Evolutionary conservation across 495 filamentous ascomycete species (phyloP).

Genomic region (Astrothelium macrocarpum): DNA sequence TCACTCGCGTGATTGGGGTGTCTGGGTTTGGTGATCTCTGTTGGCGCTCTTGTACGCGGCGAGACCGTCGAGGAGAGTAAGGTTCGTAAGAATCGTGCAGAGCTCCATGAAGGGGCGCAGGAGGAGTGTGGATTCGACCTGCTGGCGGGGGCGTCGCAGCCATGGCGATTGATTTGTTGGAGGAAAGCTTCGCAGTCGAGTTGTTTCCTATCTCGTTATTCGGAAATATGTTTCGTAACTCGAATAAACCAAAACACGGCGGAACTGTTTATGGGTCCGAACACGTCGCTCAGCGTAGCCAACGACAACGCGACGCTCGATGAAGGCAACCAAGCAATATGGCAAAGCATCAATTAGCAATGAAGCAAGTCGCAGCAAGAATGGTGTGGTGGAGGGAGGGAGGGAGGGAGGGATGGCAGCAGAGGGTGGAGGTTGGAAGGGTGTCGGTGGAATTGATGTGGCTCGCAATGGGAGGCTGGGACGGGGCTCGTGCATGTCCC

Average conservation of each 20-base stretch:
- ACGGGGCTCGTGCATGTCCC: background rate
- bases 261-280: background rate
- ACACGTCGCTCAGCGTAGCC: background rate
- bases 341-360: background rate
- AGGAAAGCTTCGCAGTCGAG: background rate
- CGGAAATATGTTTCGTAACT: background rate
- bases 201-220: background rate
- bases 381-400: background rate
- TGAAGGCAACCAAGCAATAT: background rate
- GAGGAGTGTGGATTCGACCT: conserved; percentile 50
- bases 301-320: background rate
- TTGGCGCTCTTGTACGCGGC: conserved; percentile 9
- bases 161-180: conserved; percentile 32
- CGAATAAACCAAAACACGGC: background rate
- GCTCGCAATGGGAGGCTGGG: background rate
- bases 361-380: background rate
- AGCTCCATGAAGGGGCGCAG: conserved; percentile 61
- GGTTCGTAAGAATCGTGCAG: conserved; percentile 62
- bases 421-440: background rate
- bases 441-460: background rate
- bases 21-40: conserved; percentile 25
- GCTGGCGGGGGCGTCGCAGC: conserved; percentile 58
- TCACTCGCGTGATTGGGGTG: background rate
- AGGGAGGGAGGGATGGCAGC: background rate
- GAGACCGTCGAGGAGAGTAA: conserved; percentile 52